Percentiles rank a stretch among this genome's conserved stretches.
Evolutionary conservation across 768 basidiomycete genomes (phyloP).

Genomic region (Auriscalpium microsporum): DNA sequence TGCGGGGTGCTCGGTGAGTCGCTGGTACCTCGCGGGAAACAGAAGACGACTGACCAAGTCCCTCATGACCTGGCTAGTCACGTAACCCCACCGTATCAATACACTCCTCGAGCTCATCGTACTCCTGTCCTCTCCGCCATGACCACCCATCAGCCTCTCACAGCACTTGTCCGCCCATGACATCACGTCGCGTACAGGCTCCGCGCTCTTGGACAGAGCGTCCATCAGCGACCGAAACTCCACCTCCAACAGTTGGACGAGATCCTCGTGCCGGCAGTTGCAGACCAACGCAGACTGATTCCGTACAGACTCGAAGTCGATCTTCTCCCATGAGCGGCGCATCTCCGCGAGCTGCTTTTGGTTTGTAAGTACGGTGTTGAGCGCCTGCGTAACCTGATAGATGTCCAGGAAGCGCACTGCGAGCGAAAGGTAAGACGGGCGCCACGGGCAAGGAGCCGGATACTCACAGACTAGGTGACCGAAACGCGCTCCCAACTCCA

Average conservation of each 20-base stretch:
- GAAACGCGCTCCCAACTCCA: slow-evolving; percentile 84
- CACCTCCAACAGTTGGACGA: slow-evolving; percentile 76
- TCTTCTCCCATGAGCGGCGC: slow-evolving; percentile 80
- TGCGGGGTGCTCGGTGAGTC: slow-evolving; percentile 22
- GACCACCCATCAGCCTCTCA: slow-evolving; percentile 71
- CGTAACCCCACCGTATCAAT: slow-evolving; percentile 87
- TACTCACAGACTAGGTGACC: slow-evolving; percentile 82
- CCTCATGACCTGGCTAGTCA: slow-evolving; percentile 88
- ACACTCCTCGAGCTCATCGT: slow-evolving; percentile 83
- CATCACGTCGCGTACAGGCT: slow-evolving; percentile 84
- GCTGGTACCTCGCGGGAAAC: not conserved
- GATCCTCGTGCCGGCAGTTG: slow-evolving; percentile 86
- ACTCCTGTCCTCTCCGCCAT: slow-evolving; percentile 64
- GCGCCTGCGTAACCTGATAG: slow-evolving; percentile 84
- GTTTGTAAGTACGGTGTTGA: slow-evolving; percentile 82
- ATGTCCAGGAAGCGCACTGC: slow-evolving; percentile 87
- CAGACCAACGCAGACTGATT: slow-evolving; percentile 91
- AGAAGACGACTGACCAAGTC: slow-evolving; percentile 54
- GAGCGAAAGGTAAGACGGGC: slow-evolving; percentile 12
- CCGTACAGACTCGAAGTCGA: slow-evolving; percentile 85
- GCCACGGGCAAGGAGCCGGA: not conserved
- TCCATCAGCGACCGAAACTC: slow-evolving; percentile 78
- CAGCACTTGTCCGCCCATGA: slow-evolving; percentile 88
- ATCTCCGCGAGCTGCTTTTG: slow-evolving; percentile 80
- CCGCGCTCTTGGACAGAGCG: slow-evolving; percentile 56